phyloP scores from a whole-genome alignment of 176 grass and related monocot species.

The Oryza rufipogon region DNA sequence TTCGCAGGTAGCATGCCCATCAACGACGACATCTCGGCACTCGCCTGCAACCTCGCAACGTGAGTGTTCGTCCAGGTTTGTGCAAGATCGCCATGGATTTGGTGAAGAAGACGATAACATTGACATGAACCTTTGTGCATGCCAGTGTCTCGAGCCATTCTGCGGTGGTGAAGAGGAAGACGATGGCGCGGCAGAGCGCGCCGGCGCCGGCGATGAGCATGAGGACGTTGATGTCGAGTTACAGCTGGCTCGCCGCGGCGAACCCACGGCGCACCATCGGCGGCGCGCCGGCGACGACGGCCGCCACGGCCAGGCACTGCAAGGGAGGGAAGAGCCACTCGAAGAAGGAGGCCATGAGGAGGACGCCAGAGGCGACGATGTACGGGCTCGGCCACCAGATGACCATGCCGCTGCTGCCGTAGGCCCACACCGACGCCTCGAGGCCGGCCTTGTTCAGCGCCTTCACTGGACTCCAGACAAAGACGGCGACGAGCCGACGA shows the following conservation, averaged over 20 bases:
- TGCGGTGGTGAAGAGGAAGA: constrained; percentile 81
- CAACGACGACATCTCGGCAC: constrained; percentile 56
- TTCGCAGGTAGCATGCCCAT: constrained; percentile 58
- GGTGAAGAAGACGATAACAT: no score
- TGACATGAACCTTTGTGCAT: constrained; percentile 35
- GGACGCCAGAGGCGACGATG: constrained; percentile 47
- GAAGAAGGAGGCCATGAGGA: constrained; percentile 56
- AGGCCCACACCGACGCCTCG: constrained; percentile 59
- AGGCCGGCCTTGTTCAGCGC: constrained; percentile 66
- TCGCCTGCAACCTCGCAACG: constrained; percentile 40
- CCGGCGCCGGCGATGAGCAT: constrained; percentile 60
- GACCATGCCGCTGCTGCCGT: constrained; percentile 41
- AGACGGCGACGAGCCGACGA: neutral
- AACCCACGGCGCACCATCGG: constrained; percentile 49
- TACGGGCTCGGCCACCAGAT: constrained; percentile 62
- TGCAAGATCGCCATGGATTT: no score
- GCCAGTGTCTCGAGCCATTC: constrained; percentile 85
- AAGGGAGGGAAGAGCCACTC: constrained; percentile 52
- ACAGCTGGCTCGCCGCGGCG: constrained; percentile 25
- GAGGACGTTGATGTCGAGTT: constrained; percentile 79
- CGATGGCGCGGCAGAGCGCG: constrained; percentile 51
- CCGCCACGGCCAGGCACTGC: constrained; percentile 53
- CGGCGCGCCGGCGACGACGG: constrained; percentile 50
- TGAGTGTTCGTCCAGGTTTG: no score
- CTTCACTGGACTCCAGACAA: constrained; percentile 35